Base-by-base conservation (phyloP, 106 monocot genomes). In the Platanthera zijinensis region DNA sequence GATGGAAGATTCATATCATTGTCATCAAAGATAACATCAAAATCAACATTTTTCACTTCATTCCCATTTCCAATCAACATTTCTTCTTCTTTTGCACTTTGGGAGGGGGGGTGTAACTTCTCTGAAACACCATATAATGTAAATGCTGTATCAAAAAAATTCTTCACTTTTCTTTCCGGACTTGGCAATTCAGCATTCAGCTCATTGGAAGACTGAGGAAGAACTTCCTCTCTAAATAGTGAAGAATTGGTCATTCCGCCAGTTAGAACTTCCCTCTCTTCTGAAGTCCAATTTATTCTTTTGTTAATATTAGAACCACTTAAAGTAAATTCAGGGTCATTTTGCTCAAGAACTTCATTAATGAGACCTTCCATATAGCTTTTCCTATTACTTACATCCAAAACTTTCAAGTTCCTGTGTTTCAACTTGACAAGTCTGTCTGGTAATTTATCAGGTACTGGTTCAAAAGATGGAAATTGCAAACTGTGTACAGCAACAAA, bases 391-490 rank as follows among this genome's bases (percentile, higher is more conserved):
- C 54, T 79, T 68, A 71, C 52, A 73, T 83, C 80, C 3, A 50
- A 71, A 74, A 72, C 54, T 73, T 54, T 77, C 9, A 79, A 80
- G 3, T 84, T 74, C 72, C 84, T 87, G 51, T 49, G 48, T 77
- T 91, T 97, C 80, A 94, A 79, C 78, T 83, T 93, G 48, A 83
- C 83, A 64, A 51, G 81, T 69, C 78, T 88, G 18, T 59, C 48
- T 57, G 83, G 83, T 79, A 75, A 72, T 76, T 86, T 88, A 52
- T 82, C 85, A 77, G 83, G 77, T 75, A 66, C 70, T 74, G 81
- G 85, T 52, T 72, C 87, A 78, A 76, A 78, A 71, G 51, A 48
- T 51, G 53, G 61, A 48, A 73, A 51, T 68, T 79, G 84, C 11
- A 69, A 82, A 67, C 91, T 91, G 80, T n/a, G 74, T 48, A 54